Evolutionary conservation across 169 alveolate species (phyloP).

Genomic region (Plasmodium reichenowi): DNA sequence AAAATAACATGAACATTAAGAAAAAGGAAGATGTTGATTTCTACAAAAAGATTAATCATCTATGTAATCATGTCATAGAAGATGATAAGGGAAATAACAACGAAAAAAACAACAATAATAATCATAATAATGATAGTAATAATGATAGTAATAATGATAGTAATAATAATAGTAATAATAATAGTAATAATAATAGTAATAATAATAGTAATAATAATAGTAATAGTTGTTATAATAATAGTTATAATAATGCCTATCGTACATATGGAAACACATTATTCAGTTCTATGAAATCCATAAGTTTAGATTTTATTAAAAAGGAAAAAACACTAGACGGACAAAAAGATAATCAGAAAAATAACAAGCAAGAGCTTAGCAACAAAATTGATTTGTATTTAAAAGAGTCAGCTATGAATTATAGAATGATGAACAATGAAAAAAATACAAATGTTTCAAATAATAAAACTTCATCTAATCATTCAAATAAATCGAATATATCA

Average conservation of each 20-base stretch:
- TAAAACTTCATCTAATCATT: no score
- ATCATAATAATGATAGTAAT: background rate
- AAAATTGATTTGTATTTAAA: slow-evolving; percentile 15
- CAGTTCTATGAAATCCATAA: slow-evolving; percentile 20
- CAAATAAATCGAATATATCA: no score
- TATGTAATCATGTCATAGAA: slow-evolving; percentile 35
- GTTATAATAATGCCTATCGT: slow-evolving; percentile 31
- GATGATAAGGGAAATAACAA: background rate
- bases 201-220: slow-evolving; percentile 3
- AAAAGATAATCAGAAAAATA: background rate
- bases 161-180: no score
- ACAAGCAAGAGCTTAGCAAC: background rate
- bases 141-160: no score
- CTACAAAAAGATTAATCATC: background rate
- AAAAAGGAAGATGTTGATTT: slow-evolving; percentile 3
- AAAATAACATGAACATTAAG: background rate
- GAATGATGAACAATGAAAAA: background rate
- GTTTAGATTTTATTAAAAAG: slow-evolving; percentile 15
- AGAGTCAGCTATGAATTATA: slow-evolving; percentile 26
- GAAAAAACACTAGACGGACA: background rate
- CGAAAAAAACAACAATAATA: background rate
- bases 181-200: background rate
- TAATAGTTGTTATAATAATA: background rate
- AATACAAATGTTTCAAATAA: no score
- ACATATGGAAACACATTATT: slow-evolving; percentile 50